Evolutionary conservation across 306 rosid species (phyloP).

Genomic region (Citrullus mucosospermus): DNA sequence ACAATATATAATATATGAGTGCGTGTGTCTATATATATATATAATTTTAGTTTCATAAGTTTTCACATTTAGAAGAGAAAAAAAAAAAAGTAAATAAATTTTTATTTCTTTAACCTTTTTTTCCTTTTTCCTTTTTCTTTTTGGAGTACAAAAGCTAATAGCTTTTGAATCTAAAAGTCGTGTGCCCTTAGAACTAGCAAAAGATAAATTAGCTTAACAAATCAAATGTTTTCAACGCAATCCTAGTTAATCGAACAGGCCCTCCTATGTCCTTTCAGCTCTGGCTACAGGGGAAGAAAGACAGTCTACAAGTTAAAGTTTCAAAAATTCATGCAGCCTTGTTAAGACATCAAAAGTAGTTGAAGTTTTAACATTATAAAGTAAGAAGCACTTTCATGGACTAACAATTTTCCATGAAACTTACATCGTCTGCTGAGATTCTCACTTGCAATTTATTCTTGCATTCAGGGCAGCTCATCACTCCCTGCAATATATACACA

Average conservation of each 20-base stretch:
- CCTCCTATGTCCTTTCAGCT: neutral
- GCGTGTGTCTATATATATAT: neutral
- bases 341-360: neutral
- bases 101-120: too few relatives aligned
- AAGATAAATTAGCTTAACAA: neutral
- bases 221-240: neutral
- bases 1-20: neutral
- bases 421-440: conserved; percentile 90
- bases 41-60: neutral
- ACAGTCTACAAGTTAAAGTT: neutral
- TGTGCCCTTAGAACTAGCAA: neutral
- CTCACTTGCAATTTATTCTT: conserved; percentile 64
- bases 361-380: neutral
- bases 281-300: neutral
- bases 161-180: neutral
- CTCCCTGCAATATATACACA: conserved; percentile 56
- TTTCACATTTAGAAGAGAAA: neutral
- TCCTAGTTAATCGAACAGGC: neutral
- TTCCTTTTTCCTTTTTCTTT: neutral
- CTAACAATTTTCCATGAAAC: conserved; percentile 14
- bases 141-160: neutral
- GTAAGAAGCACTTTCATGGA: neutral
- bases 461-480: conserved; percentile 90
- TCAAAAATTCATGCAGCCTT: neutral
- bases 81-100: too few relatives aligned